These are phyloP conservation scores for Anaeramoeba ignava DNA, from an alignment of 78 protist species.

Conservation along the genomic window DNA sequence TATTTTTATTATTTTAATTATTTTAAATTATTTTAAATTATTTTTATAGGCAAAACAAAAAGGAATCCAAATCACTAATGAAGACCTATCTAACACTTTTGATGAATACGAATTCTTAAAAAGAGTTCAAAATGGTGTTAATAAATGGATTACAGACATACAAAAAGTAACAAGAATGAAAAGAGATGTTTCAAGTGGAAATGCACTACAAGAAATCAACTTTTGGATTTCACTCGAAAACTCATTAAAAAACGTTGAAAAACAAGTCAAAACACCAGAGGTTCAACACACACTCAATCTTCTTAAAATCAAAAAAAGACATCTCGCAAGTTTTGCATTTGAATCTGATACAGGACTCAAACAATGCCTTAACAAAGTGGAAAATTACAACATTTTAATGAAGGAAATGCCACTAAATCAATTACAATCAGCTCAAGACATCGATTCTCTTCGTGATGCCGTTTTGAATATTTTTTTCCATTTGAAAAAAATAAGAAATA, in stretches of 20 bases:
- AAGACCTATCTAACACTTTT: too few relatives aligned
- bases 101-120: slow-evolving; percentile 14
- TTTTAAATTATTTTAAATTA: too few relatives aligned
- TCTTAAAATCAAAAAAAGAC: not conserved
- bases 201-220: slow-evolving; percentile 34
- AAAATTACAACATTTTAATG: slow-evolving; percentile 34
- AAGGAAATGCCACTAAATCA: slow-evolving; percentile 50
- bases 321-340: slow-evolving; percentile 12
- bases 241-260: slow-evolving; percentile 12
- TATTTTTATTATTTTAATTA: too few relatives aligned
- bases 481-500: slow-evolving; percentile 28
- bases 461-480: slow-evolving; percentile 30
- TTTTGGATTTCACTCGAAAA: slow-evolving; percentile 55
- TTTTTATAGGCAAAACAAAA: too few relatives aligned
- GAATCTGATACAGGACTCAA: slow-evolving; percentile 44
- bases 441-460: slow-evolving; percentile 26
- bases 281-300: not conserved
- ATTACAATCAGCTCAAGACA: slow-evolving; percentile 34
- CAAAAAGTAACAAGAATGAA: slow-evolving; percentile 30
- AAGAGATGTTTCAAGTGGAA: not conserved
- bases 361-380: slow-evolving; percentile 18
- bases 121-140: slow-evolving; percentile 32
- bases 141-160: slow-evolving; percentile 44
- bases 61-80: too few relatives aligned
- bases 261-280: not conserved